A percentile compares a stretch with the other conserved stretches of the same genome.
These are phyloP conservation scores for Fabrea salina DNA, from an alignment of 169 alveolate genomes.

Conservation along the genomic window DNA sequence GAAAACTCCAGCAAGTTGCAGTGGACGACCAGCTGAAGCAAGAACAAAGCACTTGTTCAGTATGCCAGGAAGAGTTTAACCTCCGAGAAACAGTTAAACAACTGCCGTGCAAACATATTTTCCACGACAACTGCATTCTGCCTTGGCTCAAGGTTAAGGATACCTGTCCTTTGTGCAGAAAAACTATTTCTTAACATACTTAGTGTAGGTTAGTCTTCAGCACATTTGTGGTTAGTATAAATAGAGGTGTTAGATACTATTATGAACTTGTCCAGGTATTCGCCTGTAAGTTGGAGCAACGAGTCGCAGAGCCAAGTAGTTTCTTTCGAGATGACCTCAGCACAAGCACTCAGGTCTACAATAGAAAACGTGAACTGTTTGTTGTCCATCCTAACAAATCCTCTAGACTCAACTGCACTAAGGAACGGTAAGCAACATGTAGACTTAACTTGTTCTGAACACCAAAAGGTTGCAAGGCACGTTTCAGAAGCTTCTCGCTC, in stretches of 20 bases:
- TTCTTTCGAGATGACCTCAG: conserved; percentile 1
- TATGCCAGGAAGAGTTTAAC: neutral
- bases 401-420: neutral
- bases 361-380: conserved; percentile 23
- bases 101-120: neutral
- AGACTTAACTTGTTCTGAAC: conserved; percentile 3
- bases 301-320: neutral
- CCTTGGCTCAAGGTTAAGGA: conserved; percentile 7
- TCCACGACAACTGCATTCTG: neutral
- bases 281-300: conserved; percentile 16
- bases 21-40: no score
- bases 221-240: no score
- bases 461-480: neutral
- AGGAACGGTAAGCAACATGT: neutral
- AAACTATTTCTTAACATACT: neutral
- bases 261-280: conserved; percentile 14
- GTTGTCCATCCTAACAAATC: neutral
- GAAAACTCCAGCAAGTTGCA: no score
- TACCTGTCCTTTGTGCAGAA: conserved; percentile 4
- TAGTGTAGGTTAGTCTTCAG: no score
- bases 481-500: neutral
- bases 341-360: neutral
- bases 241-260: conserved; percentile 18
- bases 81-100: neutral
- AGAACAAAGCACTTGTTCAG: no score